These are phyloP conservation scores for Stentor coeruleus DNA, from an alignment of 73 alveolate genomes.

Conservation along the genomic window DNA sequence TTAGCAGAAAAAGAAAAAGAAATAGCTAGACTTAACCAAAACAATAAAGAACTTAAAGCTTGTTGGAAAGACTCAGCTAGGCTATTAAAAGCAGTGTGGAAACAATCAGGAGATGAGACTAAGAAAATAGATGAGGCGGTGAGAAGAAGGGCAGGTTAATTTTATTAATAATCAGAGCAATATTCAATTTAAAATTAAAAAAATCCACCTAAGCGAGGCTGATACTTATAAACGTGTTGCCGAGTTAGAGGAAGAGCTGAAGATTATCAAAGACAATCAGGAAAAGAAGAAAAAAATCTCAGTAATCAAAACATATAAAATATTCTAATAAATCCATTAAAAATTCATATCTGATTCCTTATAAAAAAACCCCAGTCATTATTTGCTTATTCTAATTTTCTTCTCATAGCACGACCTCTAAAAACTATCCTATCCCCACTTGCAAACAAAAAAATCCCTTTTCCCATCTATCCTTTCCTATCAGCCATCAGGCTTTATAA, in stretches of 20 bases:
- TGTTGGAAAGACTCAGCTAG: constrained; percentile 20
- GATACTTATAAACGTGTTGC: not conserved
- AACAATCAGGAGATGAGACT: constrained; percentile 6
- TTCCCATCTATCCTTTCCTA: not conserved
- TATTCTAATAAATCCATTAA: not conserved
- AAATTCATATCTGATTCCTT: too few relatives aligned
- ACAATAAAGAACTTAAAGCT: not conserved
- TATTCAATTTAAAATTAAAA: too few relatives aligned
- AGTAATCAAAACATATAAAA: not conserved
- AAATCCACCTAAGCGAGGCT: not conserved
- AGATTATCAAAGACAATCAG: not conserved
- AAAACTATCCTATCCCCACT: too few relatives aligned
- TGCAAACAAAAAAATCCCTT: too few relatives aligned
- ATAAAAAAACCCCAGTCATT: too few relatives aligned
- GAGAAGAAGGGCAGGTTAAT: too few relatives aligned
- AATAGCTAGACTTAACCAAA: not conserved
- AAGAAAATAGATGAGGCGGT: not conserved
- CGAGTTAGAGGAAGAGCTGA: not conserved
- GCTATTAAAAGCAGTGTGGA: constrained; percentile 8
- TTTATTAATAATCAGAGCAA: too few relatives aligned
- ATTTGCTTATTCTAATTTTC: too few relatives aligned
- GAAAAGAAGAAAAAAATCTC: not conserved
- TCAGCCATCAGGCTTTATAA: too few relatives aligned
- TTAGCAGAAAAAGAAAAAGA: not conserved
- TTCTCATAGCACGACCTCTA: too few relatives aligned